Conservation (phyloP, 371 early-diverging fungal species). For the Mortierella sp. region DNA sequence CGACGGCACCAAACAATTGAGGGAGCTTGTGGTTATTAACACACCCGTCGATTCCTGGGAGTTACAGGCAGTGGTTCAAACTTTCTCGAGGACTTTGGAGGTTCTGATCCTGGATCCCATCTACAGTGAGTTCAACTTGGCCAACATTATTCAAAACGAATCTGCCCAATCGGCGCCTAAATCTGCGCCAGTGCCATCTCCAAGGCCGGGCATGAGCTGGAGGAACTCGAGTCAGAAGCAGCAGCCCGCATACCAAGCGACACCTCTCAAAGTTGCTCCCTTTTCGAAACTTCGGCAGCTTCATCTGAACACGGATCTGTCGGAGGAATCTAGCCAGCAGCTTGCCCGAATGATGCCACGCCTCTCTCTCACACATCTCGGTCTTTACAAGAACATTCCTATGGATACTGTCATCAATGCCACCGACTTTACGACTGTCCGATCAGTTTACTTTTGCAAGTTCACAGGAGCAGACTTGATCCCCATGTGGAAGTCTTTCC, state of each 20-base stretch:
- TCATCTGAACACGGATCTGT: background rate
- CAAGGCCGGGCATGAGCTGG: background rate
- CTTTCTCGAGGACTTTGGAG: constrained; percentile 9
- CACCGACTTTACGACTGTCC: constrained; percentile 1
- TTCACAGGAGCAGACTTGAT: background rate
- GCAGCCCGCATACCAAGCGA: background rate
- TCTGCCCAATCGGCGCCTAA: background rate
- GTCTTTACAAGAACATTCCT: background rate
- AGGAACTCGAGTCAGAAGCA: background rate
- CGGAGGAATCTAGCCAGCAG: background rate
- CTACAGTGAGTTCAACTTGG: background rate
- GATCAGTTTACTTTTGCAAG: background rate
- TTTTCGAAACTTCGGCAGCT: constrained; percentile 13
- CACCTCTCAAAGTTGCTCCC: background rate
- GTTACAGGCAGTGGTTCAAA: background rate
- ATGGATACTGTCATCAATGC: background rate
- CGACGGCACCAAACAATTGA: background rate
- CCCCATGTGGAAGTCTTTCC: constrained; percentile 12
- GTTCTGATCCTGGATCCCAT: constrained; percentile 10
- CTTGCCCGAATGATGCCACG: constrained; percentile 5
- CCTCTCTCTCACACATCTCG: constrained; percentile 15
- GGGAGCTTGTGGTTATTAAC: constrained; percentile 17
- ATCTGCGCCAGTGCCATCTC: background rate
- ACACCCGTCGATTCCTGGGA: background rate
- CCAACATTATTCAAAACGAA: background rate